A percentile compares a stretch with the other conserved stretches of the same genome.
These are phyloP conservation scores for Cyclotella kingstonii DNA, from an alignment of 108 stramenopile species.

Conservation along the genomic window DNA sequence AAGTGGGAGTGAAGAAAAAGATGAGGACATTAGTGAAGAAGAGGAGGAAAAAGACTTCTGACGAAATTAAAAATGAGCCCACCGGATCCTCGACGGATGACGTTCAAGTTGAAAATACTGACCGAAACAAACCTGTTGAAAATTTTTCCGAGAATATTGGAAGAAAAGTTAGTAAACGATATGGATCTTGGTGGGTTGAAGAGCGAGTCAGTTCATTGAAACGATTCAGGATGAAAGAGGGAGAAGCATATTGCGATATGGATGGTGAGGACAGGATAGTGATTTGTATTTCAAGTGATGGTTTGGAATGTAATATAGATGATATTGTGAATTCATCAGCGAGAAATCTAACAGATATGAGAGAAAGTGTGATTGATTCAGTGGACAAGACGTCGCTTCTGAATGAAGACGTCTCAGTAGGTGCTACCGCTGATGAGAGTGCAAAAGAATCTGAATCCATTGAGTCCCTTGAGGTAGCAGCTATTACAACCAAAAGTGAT, in stretches of 20 bases:
- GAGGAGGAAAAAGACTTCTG: constrained; percentile 4
- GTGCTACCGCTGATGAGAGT: no score
- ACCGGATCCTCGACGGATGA: no score
- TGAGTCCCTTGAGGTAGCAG: no score
- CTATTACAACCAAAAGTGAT: no score
- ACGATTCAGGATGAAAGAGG: constrained; percentile 6
- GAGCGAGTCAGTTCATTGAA: no score
- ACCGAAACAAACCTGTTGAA: constrained; percentile 9
- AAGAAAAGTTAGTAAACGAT: no score
- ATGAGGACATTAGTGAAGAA: constrained; percentile 11
- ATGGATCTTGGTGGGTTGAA: no score
- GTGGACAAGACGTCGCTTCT: neutral
- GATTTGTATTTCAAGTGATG: constrained; percentile 14
- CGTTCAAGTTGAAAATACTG: neutral
- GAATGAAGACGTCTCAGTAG: neutral
- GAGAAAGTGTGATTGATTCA: neutral
- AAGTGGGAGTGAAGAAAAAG: constrained; percentile 9
- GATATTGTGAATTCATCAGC: neutral
- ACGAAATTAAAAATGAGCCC: neutral
- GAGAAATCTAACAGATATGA: neutral
- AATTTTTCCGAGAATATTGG: no score
- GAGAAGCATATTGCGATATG: neutral
- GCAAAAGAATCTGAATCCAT: no score
- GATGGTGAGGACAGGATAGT: constrained; percentile 1
- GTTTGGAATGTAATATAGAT: constrained; percentile 7